Evolutionary conservation across 2,329 filamentous ascomycete genomes (phyloP), one percentile per base, ranked within the genome.

Genomic region (Capronia americana): DNA sequence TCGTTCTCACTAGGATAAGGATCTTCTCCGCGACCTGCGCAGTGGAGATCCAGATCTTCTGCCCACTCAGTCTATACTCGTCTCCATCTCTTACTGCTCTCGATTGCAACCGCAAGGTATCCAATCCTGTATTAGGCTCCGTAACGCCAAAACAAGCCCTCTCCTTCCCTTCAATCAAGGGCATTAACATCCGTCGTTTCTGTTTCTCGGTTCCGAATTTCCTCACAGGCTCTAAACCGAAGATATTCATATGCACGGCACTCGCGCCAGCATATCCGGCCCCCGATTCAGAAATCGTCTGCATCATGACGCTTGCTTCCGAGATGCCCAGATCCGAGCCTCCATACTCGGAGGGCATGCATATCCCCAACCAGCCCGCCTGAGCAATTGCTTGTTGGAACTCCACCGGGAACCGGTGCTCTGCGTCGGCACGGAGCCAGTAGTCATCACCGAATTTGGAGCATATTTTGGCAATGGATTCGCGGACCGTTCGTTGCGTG

Each of bases 171-270:
- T 73, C 73, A 51, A 82, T 79, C 57, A 82, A 66, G 1, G 80
- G 79, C 4, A 69, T 64, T 0, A 82, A 71, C 74, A 77, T 81
- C 1, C 78, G 69, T 51, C 75, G 68, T 69, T 78, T 80, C 69
- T 82, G 80, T 71, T 81, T 79, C 17, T 78, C 76, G 0, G 73
- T 80, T 2, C 77, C 80, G 53, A 79, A 82, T 66, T 82, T 82
- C 12, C 78, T 77, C 0, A 83, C 80, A 0, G 81, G 81, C 55
- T 80, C 79, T 2, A 82, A 70, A 0, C 80, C 80, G 65, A 82
- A 83, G 32, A 83, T 82, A 61, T 83, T 83, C 79, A 82, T 82
- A 60, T 83, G 81, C 12, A 83, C 77, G 0, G 78, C 78, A 7
- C 76, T 79, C 1, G 78, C 77, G 4, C 75, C 81, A 0, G 78